Percentiles rank a stretch among this genome's conserved stretches.
Evolutionary conservation across 2,329 filamentous ascomycete genomes (phyloP).

Genomic region (Colletotrichum lupini): DNA sequence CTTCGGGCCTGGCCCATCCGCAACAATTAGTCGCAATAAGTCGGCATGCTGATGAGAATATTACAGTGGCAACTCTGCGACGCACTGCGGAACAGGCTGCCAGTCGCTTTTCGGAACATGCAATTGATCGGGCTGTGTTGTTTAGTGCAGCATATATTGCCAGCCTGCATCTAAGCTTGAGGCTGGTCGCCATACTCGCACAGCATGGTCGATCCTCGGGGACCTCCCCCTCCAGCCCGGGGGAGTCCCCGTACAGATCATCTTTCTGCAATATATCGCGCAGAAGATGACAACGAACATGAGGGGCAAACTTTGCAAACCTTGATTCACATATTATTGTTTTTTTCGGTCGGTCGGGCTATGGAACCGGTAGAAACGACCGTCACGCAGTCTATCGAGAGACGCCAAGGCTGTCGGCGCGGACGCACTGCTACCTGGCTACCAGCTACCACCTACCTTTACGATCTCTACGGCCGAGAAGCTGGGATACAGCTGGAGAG

Average conservation of each 20-base stretch:
- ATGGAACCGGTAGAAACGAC: background rate
- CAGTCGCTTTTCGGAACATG: constrained; percentile 48
- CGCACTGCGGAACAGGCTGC: constrained; percentile 48
- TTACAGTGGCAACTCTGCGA: constrained; percentile 41
- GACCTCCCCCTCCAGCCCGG: background rate
- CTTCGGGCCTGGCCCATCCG: constrained; percentile 1
- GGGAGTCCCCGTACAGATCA: background rate
- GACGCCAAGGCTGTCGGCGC: constrained; percentile 8
- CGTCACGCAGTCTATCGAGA: background rate
- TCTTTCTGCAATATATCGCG: constrained; percentile 3
- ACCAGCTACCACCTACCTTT: background rate
- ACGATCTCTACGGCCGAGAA: constrained; percentile 22
- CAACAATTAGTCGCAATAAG: background rate
- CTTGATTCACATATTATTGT: background rate
- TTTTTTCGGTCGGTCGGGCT: constrained; percentile 18
- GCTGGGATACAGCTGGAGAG: constrained; percentile 1
- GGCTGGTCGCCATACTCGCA: constrained; percentile 5
- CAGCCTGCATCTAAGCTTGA: constrained; percentile 19
- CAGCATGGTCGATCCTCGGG: constrained; percentile 9
- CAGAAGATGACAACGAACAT: constrained; percentile 20
- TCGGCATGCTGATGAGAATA: constrained; percentile 19
- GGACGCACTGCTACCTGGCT: constrained; percentile 3
- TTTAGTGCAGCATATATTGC: background rate
- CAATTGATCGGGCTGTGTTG: constrained; percentile 33
- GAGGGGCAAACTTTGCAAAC: constrained; percentile 5